Evolutionary conservation across 2,329 filamentous ascomycete species (phyloP), one percentile per base, ranked within the genome.

Genomic region (Kalaharituber pfeilii): DNA sequence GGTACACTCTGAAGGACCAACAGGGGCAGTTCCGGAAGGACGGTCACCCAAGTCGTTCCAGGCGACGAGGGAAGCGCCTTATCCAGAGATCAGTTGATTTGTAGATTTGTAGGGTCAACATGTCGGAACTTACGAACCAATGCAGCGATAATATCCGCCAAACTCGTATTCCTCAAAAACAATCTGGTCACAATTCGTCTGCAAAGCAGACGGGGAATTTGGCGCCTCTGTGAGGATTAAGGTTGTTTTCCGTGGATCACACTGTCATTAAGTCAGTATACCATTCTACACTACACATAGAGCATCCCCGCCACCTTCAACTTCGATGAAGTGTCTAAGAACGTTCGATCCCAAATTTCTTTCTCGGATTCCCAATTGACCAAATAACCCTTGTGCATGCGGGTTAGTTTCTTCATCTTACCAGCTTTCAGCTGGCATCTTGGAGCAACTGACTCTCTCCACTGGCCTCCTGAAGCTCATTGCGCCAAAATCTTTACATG

Each of bases 121-220:
- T 13, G 33, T 39, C 20, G 7, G 22, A 27, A 62, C 71, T 56
- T 67, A 78, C 72, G 62, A 66, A 76, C 84, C 84, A 59, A 84
- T 72, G 55, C 78, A 81, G 57, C 91, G 79, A 60, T 82, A 83
- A 69, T 94, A 94, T 61, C 84, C 82, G 9, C 82, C 78, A 68
- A 98, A 98, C 2, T 86, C 86, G 71, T 91, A 98, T 66, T 96
- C 88, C 66, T 98, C 91, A 72, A 98, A 96, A 1, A 96, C 79
- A 65, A 98, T 86, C 71, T 98, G 89, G 65, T 98, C 91, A 62
- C 86, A 87, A 66, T 95, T 91, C 36, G 81, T 78, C 68, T 95
- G 87, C 59, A 98, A 70, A 11, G 80, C 79, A 0, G 82, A 80
- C 54, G 94, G 75, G 3, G 82, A 80, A 68, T 93, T 94, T 3